phyloP scores from a whole-genome alignment of 176 grass and related monocot species.

The Puccinellia tenuiflora region DNA sequence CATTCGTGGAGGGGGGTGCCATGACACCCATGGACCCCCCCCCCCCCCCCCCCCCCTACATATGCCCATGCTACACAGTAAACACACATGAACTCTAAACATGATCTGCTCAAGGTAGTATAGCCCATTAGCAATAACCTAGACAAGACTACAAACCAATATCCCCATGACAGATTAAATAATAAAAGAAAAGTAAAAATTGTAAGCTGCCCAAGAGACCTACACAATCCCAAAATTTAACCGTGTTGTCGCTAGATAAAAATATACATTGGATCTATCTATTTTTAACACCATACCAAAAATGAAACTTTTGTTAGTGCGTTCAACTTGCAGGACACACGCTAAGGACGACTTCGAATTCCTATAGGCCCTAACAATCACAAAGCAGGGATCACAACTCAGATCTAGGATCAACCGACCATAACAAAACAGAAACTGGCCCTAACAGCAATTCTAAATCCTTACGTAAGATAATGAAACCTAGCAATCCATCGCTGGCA shows the following conservation, averaged over 20 bases:
- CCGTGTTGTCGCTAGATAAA: neutral
- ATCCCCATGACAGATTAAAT: neutral
- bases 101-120: neutral
- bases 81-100: neutral
- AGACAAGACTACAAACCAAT: neutral
- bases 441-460: neutral
- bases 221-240: neutral
- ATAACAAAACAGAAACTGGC: neutral
- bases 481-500: neutral
- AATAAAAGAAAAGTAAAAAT: neutral
- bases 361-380: neutral
- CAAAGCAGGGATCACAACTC: neutral
- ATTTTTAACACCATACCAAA: neutral
- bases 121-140: neutral
- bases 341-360: neutral
- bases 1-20: too few species aligned
- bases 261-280: neutral
- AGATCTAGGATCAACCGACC: neutral
- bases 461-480: neutral
- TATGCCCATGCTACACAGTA: too few species aligned
- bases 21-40: too few species aligned
- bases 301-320: neutral
- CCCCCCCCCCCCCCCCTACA: too few species aligned
- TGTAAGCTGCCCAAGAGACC: neutral
- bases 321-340: neutral